A percentile compares a stretch with the other conserved stretches of the same genome.
phyloP scores from a whole-genome alignment of 2,329 filamentous ascomycete genomes.

The Plectosphaerella cucumerina region DNA sequence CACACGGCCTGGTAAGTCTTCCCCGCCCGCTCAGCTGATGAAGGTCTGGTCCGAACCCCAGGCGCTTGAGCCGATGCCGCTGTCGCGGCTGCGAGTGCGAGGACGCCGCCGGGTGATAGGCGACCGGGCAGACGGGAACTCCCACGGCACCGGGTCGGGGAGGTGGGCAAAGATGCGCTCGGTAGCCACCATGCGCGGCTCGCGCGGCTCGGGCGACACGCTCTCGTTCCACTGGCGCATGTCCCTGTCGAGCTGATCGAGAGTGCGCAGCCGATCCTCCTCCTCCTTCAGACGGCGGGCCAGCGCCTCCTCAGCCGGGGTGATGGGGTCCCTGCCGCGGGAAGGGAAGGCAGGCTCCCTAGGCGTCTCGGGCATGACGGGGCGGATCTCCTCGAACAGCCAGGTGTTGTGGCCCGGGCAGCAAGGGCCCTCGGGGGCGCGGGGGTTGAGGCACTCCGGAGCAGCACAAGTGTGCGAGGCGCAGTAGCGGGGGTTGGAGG shows the following conservation, averaged over 20 bases:
- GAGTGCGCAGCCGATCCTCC: conserved; percentile 1
- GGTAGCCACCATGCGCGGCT: neutral
- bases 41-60: conserved; percentile 4
- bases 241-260: neutral
- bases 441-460: conserved; percentile 3
- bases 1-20: no score
- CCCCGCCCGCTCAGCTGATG: conserved; percentile 3
- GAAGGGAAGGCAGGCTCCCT: neutral
- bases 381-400: neutral
- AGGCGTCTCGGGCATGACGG: neutral
- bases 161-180: neutral
- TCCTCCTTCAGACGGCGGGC: conserved; percentile 9
- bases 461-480: conserved; percentile 8
- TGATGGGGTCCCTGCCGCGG: neutral
- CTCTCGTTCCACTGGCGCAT: conserved; percentile 2
- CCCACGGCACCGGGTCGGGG: neutral
- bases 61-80: conserved; percentile 9
- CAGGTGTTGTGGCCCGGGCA: conserved; percentile 7
- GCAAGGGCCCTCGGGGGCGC: neutral
- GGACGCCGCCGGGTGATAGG: neutral
- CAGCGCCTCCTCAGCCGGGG: conserved; percentile 11
- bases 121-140: neutral
- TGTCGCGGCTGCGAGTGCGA: conserved; percentile 8
- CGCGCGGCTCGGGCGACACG: neutral
- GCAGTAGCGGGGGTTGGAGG: conserved; percentile 3